phyloP scores from a whole-genome alignment of 805 yeast species.

The Pichia rugopelliculosa region DNA sequence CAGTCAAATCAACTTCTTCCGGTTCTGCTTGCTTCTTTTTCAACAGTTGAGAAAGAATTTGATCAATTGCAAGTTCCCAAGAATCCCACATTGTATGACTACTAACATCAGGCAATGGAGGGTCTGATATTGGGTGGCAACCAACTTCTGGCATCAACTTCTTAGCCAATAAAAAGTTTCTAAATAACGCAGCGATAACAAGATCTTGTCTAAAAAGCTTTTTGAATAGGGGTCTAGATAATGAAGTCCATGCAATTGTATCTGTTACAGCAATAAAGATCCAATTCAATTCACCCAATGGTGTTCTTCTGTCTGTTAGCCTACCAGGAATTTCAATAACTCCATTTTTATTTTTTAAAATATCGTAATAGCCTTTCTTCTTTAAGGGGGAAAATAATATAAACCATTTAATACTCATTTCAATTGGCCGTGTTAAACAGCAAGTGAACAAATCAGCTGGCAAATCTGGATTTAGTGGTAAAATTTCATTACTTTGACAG shows the following conservation, averaged over 20 bases:
- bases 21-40: slow-evolving; percentile 28
- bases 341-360: slow-evolving; percentile 42
- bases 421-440: slow-evolving; percentile 92
- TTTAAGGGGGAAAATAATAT: slow-evolving; percentile 72
- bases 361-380: slow-evolving; percentile 40
- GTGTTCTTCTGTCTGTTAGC: slow-evolving; percentile 87
- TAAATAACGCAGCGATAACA: slow-evolving; percentile 92
- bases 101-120: slow-evolving; percentile 80
- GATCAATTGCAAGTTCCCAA: slow-evolving; percentile 96
- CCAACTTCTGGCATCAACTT: slow-evolving; percentile 89
- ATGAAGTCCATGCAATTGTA: slow-evolving; percentile 93
- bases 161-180: slow-evolving; percentile 87
- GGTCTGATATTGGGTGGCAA: slow-evolving; percentile 92
- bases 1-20: slow-evolving; percentile 19
- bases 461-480: slow-evolving; percentile 88
- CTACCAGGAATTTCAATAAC: slow-evolving; percentile 79
- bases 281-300: slow-evolving; percentile 94
- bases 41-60: slow-evolving; percentile 69
- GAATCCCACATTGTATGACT: slow-evolving; percentile 95
- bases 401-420: slow-evolving; percentile 87
- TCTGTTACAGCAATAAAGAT: slow-evolving; percentile 97
- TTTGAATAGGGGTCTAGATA: slow-evolving; percentile 83
- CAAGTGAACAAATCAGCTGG: slow-evolving; percentile 97
- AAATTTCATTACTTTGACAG: slow-evolving; percentile 73
- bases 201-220: slow-evolving; percentile 88